phyloP scores from a whole-genome alignment of 441 rosid species.

The Populus hybrid region DNA sequence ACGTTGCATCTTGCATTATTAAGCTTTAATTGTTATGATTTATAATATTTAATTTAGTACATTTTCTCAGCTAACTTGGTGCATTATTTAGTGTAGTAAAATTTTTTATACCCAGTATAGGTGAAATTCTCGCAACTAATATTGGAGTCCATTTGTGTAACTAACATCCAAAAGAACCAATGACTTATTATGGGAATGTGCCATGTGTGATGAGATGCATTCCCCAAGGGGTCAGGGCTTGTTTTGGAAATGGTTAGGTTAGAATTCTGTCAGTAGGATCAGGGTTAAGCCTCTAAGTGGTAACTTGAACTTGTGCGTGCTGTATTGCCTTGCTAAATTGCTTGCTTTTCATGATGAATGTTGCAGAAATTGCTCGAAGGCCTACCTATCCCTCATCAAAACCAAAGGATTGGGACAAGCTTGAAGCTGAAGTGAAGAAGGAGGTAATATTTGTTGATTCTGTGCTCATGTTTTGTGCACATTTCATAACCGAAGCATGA shows the following conservation, averaged over 20 bases:
- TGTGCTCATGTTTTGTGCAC: background rate
- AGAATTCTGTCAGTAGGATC: background rate
- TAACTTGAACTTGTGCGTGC: constrained; percentile 1
- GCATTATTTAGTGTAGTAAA: too few relatives aligned
- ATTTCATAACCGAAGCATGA: background rate
- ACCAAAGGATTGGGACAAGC: constrained; percentile 82
- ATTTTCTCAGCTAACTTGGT: background rate
- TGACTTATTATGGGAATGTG: background rate
- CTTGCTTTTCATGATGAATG: constrained; percentile 1
- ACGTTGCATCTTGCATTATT: background rate
- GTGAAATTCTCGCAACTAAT: too few relatives aligned
- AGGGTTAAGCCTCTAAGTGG: background rate
- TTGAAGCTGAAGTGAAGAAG: constrained; percentile 83
- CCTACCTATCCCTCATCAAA: constrained; percentile 86
- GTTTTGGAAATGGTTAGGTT: background rate
- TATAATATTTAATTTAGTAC: background rate
- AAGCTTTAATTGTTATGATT: background rate
- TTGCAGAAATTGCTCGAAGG: constrained; percentile 35
- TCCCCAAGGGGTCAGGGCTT: background rate
- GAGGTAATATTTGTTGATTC: constrained; percentile 36
- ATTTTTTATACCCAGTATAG: too few relatives aligned
- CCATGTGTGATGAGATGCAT: background rate
- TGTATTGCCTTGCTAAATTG: background rate
- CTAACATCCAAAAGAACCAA: background rate
- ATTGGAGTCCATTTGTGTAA: background rate